Conservation (phyloP, 192 early-diverging fungal species). For the Linderina pennispora region DNA sequence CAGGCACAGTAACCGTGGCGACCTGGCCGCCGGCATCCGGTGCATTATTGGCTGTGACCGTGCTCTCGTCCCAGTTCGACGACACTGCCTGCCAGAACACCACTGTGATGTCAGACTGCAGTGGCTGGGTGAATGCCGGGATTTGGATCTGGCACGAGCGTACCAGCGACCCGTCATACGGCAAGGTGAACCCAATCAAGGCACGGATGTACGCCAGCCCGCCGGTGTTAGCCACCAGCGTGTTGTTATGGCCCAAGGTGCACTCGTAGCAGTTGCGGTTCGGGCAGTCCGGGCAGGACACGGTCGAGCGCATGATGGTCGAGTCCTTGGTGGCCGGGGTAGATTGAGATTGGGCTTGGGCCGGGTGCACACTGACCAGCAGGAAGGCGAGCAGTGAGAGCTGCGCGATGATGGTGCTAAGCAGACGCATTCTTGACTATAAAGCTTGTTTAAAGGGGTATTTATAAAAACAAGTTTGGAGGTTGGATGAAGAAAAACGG, state of each 20-base stretch:
- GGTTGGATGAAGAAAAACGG: too few relatives aligned
- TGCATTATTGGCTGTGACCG: constrained; percentile 25
- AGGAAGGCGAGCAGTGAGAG: too few relatives aligned
- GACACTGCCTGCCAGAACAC: constrained; percentile 8
- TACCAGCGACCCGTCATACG: constrained; percentile 11
- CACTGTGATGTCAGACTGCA: constrained; percentile 14
- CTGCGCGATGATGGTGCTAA: constrained; percentile 1
- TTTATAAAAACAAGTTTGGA: too few relatives aligned
- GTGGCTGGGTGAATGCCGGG: constrained; percentile 23
- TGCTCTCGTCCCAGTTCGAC: constrained; percentile 28
- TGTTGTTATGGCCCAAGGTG: constrained; percentile 27
- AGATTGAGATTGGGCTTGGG: too few relatives aligned
- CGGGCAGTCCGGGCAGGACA: constrained; percentile 35
- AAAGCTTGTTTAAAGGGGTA: too few relatives aligned
- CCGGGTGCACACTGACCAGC: too few relatives aligned
- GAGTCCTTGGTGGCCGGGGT: constrained; percentile 41
- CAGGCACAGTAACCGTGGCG: constrained; percentile 20
- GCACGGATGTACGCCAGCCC: constrained; percentile 22
- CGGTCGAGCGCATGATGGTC: constrained; percentile 38
- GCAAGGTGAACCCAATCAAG: constrained; percentile 33
- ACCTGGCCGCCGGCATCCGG: constrained; percentile 14
- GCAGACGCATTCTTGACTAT: background rate
- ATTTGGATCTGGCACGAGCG: constrained; percentile 29
- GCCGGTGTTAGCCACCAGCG: constrained; percentile 25
- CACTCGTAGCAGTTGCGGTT: constrained; percentile 44